Evolutionary conservation across 306 rosid genomes (phyloP).

Genomic region (Gleditsia sinensis): DNA sequence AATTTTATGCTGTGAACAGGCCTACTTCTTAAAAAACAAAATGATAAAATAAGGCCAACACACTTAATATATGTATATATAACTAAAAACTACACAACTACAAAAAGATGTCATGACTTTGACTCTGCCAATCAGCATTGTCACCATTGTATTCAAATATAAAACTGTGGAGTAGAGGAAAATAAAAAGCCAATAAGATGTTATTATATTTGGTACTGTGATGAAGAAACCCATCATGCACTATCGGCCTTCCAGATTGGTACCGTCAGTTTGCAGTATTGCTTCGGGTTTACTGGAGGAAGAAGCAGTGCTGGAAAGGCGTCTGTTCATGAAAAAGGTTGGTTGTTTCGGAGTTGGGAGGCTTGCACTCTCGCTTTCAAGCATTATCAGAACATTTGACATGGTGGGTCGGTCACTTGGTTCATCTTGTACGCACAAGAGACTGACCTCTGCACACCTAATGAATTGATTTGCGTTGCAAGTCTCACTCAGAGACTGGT

Average conservation of each 20-base stretch:
- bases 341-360: constrained; percentile 45
- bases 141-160: too few species aligned
- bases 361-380: constrained; percentile 33
- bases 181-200: too few species aligned
- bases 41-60: too few species aligned
- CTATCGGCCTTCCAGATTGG: constrained; percentile 29
- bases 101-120: too few species aligned
- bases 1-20: too few species aligned
- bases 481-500: constrained; percentile 34
- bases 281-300: constrained; percentile 32
- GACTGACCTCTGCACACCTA: constrained; percentile 36
- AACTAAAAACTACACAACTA: too few species aligned
- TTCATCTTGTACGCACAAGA: constrained; percentile 50
- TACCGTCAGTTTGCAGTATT: not conserved
- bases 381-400: constrained; percentile 36
- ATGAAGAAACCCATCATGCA: not conserved
- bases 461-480: constrained; percentile 31
- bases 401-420: constrained; percentile 49
- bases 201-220: too few species aligned
- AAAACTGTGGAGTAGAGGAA: too few species aligned
- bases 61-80: too few species aligned
- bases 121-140: too few species aligned
- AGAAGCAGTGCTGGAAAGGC: constrained; percentile 16
- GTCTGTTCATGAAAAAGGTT: constrained; percentile 29
- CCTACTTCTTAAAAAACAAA: too few species aligned